Evolutionary conservation across 108 stramenopile genomes (phyloP), one percentile per base, ranked within the genome.

Genomic region (Parietichytrium sp.): DNA sequence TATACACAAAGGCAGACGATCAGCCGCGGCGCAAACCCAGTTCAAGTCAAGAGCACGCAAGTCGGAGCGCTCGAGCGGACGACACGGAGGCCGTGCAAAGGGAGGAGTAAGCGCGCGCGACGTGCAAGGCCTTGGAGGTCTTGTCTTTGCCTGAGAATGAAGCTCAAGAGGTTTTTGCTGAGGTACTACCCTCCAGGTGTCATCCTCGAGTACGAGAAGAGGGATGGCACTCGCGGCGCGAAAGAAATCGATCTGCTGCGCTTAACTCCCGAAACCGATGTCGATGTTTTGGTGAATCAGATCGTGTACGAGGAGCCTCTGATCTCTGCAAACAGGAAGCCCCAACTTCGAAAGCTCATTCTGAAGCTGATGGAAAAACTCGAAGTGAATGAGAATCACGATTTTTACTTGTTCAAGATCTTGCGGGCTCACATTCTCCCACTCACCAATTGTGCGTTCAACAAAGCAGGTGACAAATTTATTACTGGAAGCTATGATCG

Each of bases 361-460:
- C 84, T 87, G 80, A 91, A 79, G 81, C 49, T 55, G 54, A 31
- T n/a, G 27, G 52, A 18, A 51, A 89, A 90, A 81, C 86, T 89
- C 8, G 91, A 90, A 38, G 54, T 31, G 2, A 84, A 89, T 26
- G 87, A 88, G 51, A 78, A 30, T 47, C 55, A 82, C 51, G 90
- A 90, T 48, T 92, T 90, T 79, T 91, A 88, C 55, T 87, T 92
- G 4, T 91, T 89, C 79, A 91, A 91, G 83, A 91, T 90, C 45
- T 78, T 92, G 20, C 50, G 89, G 16, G 91, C 91, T 38, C 91
- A 92, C 80, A 91, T 92, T 42, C 61, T 92, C 48, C 90, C 91
- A 16, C 33, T 91, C 80, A 91, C 91, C 26, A 91, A 91, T 52
- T 91, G 91, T 79, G 91, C 91, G 47, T 91, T 91, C 87, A 91